Evolutionary conservation across 73 alveolate species (phyloP), one percentile per base, ranked within the genome.

Genomic region (Paramecium primaurelia): DNA sequence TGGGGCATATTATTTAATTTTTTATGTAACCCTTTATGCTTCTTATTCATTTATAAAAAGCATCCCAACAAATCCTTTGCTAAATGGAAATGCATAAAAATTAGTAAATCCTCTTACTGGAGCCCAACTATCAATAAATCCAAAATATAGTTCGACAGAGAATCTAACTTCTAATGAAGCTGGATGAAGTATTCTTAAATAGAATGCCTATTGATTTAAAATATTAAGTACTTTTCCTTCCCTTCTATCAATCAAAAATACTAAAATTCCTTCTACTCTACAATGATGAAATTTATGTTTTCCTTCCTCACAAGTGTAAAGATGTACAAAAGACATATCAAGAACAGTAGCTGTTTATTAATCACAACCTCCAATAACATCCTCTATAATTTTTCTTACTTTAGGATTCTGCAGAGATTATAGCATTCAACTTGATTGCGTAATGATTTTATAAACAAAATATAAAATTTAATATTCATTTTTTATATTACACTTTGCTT

Each of bases 231-330:
- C 88, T 37, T 75, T 75, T 75, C 88, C 88, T 18, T 75, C 88
- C 12, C 88, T 75, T 38, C 88, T 75, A 40, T 75, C 88, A 37
- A 75, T 75, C 8, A 75, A 32, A 75, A 75, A 36, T 32, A n/a
- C 36, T 75, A 75, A 40, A 11, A 75, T 75, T 34, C 88, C 88
- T 37, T 37, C 32, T 0, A 10, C 59, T 32, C 14, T 75, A 14
- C 60, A 37, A 10, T 45, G 60, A 75, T 75, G 88, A 75, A 75
- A 75, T 75, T 37, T 75, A 10, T 75, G 58, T 75, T 75, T 37
- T 75, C 88, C 88, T 14, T 37, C 88, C 14, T 75, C 49, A 45
- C 64, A 37, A 32, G 88, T 40, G 30, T 75, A 75, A 37, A 75
- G 34, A 32, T 75, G 49, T 34, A 40, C 88, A 14, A 30, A 37